Evolutionary conservation across 805 yeast genomes (phyloP).

Genomic region (Barnettozyma siamensis): DNA sequence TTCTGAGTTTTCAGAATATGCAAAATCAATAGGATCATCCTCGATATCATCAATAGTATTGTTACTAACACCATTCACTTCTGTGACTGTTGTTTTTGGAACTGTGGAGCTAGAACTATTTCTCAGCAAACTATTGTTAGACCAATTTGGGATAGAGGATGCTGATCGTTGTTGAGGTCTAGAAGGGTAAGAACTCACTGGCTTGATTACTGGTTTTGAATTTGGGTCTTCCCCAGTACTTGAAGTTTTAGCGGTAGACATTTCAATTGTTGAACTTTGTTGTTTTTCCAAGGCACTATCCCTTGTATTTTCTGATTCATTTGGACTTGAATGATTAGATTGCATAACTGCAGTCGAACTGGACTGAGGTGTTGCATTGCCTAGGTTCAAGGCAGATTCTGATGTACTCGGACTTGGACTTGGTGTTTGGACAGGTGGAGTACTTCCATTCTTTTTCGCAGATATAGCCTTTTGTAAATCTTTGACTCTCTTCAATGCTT

Average conservation of each 20-base stretch:
- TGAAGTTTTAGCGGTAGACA: no score
- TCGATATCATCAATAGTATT: neutral
- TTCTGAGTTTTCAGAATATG: no score
- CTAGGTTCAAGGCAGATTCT: no score
- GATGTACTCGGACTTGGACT: neutral
- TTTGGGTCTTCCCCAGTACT: neutral
- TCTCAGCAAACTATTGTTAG: slow-evolving; percentile 5
- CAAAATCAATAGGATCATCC: neutral
- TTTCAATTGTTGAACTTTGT: neutral
- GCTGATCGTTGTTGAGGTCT: neutral
- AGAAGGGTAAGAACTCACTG: neutral
- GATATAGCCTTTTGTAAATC: slow-evolving; percentile 4
- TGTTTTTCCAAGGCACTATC: no score
- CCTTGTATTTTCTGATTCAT: no score
- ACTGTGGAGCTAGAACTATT: no score
- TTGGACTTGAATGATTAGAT: no score
- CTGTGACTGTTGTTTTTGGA: neutral
- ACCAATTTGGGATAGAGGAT: slow-evolving; percentile 5
- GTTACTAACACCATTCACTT: neutral
- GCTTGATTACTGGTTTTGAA: neutral
- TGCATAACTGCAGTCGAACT: no score
- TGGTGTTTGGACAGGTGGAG: neutral
- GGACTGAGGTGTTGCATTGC: no score
- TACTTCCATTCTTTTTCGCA: neutral
- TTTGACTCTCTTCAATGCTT: slow-evolving; percentile 12